These are phyloP conservation scores for Pterocarpus santalinus DNA, from an alignment of 306 rosid genomes.

Conservation along the genomic window DNA sequence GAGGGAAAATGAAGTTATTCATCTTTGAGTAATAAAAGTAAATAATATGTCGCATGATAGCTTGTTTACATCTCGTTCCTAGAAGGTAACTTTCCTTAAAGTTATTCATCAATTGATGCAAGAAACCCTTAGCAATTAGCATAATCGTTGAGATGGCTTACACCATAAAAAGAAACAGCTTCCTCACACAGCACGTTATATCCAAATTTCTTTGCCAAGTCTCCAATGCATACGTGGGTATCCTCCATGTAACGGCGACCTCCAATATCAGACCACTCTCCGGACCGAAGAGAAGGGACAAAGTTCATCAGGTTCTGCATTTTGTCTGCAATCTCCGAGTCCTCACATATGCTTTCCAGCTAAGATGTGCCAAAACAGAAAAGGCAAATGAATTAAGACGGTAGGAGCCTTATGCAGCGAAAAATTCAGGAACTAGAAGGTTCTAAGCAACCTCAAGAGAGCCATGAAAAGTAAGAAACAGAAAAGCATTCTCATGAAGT, in stretches of 20 bases:
- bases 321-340: conserved; percentile 65
- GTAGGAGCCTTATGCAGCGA: conserved; percentile 20
- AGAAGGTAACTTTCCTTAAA: not conserved
- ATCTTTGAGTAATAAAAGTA: not conserved
- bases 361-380: conserved; percentile 46
- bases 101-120: conserved; percentile 14
- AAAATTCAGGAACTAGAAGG: not conserved
- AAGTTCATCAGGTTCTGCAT: conserved; percentile 62
- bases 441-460: conserved; percentile 14
- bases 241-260: conserved; percentile 84
- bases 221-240: conserved; percentile 88
- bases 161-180: conserved; percentile 92
- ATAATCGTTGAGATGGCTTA: conserved; percentile 53
- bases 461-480: conserved; percentile 28
- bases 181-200: conserved; percentile 50
- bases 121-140: conserved; percentile 7
- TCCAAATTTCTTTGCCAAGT: conserved; percentile 77
- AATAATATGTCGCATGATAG: not conserved
- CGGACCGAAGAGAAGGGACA: conserved; percentile 79
- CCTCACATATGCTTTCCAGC: conserved; percentile 94
- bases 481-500: conserved; percentile 8
- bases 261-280: conserved; percentile 96
- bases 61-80: not conserved
- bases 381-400: conserved; percentile 4
- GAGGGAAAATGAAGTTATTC: not conserved